Percentiles rank a stretch among this genome's conserved stretches.
These are phyloP conservation scores for Thielaviopsis euricoi DNA, from an alignment of 2,329 filamentous ascomycete genomes.

Conservation along the genomic window DNA sequence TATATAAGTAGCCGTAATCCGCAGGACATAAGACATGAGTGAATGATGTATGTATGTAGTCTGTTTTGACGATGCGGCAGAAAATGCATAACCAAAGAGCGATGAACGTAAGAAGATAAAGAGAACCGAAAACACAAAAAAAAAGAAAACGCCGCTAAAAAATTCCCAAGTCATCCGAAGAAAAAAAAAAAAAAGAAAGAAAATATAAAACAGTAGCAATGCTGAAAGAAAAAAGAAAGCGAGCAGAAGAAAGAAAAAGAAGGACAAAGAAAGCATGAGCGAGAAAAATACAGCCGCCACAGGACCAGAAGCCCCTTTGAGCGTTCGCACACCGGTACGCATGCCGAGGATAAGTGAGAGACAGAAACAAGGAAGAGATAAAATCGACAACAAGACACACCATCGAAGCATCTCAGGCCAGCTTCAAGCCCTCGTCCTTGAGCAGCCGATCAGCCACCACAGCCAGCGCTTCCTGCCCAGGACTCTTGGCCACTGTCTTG, in stretches of 20 bases:
- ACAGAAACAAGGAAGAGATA: background rate
- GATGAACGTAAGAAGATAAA: background rate
- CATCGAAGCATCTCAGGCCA: constrained; percentile 19
- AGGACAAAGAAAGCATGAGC: background rate
- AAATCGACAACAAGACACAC: background rate
- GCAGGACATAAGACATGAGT: background rate
- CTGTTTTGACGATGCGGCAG: background rate
- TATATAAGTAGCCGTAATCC: background rate
- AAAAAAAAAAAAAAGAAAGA: constrained; percentile 4
- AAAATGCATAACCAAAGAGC: background rate
- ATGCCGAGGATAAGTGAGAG: background rate
- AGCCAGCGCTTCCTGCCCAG: constrained; percentile 33
- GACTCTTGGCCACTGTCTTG: constrained; percentile 29
- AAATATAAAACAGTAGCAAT: background rate
- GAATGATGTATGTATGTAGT: too few species aligned
- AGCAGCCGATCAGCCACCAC: constrained; percentile 38
- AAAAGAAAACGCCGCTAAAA: background rate
- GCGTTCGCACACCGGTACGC: background rate
- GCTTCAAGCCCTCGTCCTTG: constrained; percentile 30
- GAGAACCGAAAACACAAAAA: background rate
- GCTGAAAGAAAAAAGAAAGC: background rate
- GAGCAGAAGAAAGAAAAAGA: constrained; percentile 1
- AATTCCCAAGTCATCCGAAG: constrained; percentile 1
- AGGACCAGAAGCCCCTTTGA: background rate
- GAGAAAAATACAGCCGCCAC: background rate